Percentiles rank a stretch among this genome's conserved stretches.
Evolutionary conservation across 352 stramenopile species (phyloP).

Genomic region (Pythium scleroteichum): DNA sequence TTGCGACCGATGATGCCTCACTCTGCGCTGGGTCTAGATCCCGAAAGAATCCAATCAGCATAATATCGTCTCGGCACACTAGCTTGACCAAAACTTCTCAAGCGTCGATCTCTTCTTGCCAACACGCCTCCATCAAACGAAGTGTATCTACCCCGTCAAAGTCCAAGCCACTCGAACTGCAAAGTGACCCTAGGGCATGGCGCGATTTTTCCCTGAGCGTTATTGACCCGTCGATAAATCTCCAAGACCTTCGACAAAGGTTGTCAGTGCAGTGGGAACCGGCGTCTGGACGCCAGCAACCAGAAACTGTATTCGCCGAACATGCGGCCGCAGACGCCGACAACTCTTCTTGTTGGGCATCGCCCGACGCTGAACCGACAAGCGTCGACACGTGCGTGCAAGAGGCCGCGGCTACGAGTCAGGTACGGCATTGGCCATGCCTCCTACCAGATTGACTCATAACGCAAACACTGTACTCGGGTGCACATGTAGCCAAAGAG

Average conservation of each 20-base stretch:
- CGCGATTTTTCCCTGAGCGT: not conserved
- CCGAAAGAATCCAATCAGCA: not conserved
- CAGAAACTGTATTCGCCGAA: too few relatives aligned
- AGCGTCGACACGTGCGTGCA: too few relatives aligned
- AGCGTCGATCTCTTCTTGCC: too few relatives aligned
- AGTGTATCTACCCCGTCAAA: not conserved
- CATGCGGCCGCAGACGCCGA: too few relatives aligned
- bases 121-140: not conserved
- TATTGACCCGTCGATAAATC: not conserved
- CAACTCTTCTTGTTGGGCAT: too few relatives aligned
- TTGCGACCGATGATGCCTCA: not conserved
- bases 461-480: not conserved
- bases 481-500: conserved; percentile 10
- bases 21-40: not conserved
- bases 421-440: not conserved
- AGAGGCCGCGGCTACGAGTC: not conserved
- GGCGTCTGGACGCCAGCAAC: too few relatives aligned
- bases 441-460: too few relatives aligned
- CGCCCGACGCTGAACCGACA: too few relatives aligned
- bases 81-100: too few relatives aligned
- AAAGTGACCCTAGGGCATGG: not conserved
- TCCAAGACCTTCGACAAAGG: not conserved
- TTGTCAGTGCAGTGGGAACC: too few relatives aligned
- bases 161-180: not conserved
- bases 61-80: not conserved